Evolutionary conservation across 2,329 filamentous ascomycete genomes (phyloP).

Genomic region (Trichophyton simii): DNA sequence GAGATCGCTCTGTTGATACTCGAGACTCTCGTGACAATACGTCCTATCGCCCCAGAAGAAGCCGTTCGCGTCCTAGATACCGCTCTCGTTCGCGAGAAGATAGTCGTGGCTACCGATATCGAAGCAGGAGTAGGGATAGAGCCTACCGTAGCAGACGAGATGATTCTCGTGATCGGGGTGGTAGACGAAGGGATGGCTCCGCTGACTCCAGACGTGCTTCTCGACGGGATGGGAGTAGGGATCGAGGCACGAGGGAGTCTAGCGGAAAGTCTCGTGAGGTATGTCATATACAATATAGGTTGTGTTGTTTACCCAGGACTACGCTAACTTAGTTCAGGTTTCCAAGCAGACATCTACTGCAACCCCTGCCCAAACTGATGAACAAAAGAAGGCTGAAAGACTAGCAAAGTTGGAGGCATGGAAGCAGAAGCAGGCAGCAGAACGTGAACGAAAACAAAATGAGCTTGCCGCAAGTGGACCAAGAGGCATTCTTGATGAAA

Average conservation of each 20-base stretch:
- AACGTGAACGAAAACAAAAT: constrained; percentile 59
- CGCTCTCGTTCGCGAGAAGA: constrained; percentile 45
- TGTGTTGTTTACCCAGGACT: constrained; percentile 11
- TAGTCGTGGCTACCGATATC: constrained; percentile 47
- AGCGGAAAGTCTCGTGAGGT: constrained; percentile 47
- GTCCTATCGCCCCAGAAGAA: constrained; percentile 50
- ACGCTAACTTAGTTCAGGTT: constrained; percentile 30
- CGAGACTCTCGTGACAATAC: constrained; percentile 49
- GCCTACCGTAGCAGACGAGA: constrained; percentile 59
- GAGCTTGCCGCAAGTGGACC: constrained; percentile 51
- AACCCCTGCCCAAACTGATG: constrained; percentile 47
- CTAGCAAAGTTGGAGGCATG: constrained; percentile 75
- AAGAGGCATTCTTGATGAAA: constrained; percentile 56
- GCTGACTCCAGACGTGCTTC: constrained; percentile 56
- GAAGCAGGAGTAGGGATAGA: constrained; percentile 57
- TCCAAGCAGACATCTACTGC: constrained; percentile 37
- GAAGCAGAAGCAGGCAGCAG: constrained; percentile 75
- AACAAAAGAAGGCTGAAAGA: constrained; percentile 66
- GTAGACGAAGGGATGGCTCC: constrained; percentile 55
- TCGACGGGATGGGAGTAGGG: constrained; percentile 54
- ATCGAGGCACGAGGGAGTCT: constrained; percentile 40
- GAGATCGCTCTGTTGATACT: constrained; percentile 7
- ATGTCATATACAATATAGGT: constrained; percentile 21
- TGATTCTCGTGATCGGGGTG: constrained; percentile 55
- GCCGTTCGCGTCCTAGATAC: constrained; percentile 52